Evolutionary conservation across 495 filamentous ascomycete genomes (phyloP), one percentile per base, ranked within the genome.

Genomic region (Penicillium coprophilum): DNA sequence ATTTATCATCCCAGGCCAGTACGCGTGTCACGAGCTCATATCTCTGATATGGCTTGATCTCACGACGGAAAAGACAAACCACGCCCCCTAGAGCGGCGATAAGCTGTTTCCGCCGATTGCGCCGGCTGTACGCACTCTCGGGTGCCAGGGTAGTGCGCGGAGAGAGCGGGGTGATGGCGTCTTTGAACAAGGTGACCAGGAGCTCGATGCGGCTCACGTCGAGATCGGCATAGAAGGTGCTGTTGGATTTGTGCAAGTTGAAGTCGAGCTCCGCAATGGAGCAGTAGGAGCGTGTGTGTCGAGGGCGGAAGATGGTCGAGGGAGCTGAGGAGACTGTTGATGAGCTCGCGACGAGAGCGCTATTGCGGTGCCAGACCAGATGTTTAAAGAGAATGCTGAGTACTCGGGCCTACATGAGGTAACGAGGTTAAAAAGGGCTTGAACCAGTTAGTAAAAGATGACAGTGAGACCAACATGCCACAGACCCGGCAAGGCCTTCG

Each of bases 171-270:
- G 65, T 34, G 85, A 71, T 0, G 88, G 49, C 19, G 15, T 30
- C 28, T 30, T 30, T 30, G 28, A 30, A 30, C 28, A 49, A 50
- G 24, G 20, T 70, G 57, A 80, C 49, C 71, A 76, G 40, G 2
- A 88, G 73, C 59, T 90, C 83, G 0, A 82, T 83, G 13, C 90
- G 85, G 40, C 80, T 78, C 40, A 90, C 79, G 70, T 93, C 90
- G 15, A 92, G 80, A 69, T 93, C 90, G 63, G 85, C 75, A 70
- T 92, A 92, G 78, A 90, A 94, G 4, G 90, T 94, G 53, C 76
- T 82, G 75, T 94, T 94, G 61, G 82, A 87, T 66, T 94, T 94
- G 80, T 94, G 90, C 36, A 89, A 56, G 76, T 94, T 93, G 74
- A 90, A 88, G 72, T 94, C 90, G 64, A 80, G 84, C 68, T 93